A percentile compares a stretch with the other conserved stretches of the same genome.
These are phyloP conservation scores for Torrubiella hemipterigena DNA, from an alignment of 2,329 filamentous ascomycete genomes.

Conservation along the genomic window DNA sequence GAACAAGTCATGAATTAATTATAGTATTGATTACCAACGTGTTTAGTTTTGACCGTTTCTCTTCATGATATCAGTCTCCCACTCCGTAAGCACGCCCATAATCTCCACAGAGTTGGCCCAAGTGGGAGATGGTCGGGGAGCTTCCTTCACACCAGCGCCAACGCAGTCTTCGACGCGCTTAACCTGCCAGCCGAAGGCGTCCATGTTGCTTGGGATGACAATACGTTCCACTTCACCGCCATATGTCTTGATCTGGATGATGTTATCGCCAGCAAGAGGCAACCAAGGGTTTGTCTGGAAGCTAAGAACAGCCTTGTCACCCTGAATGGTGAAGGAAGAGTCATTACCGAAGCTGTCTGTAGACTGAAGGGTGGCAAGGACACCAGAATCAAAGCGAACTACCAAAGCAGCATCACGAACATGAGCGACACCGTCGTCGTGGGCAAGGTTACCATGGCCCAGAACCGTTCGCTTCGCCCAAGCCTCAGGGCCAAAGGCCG, in stretches of 20 bases:
- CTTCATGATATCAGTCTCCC: slow-evolving; percentile 10
- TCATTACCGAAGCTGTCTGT: slow-evolving; percentile 15
- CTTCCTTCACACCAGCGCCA: slow-evolving; percentile 9
- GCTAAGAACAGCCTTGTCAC: slow-evolving; percentile 11
- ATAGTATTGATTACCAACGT: neutral
- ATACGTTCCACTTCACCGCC: slow-evolving; percentile 9
- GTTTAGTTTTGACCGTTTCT: slow-evolving; percentile 3
- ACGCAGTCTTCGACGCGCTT: slow-evolving; percentile 13
- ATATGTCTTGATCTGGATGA: slow-evolving; percentile 13
- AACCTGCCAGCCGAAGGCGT: slow-evolving; percentile 14
- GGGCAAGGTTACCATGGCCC: slow-evolving; percentile 12
- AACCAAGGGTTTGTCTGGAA: slow-evolving; percentile 17
- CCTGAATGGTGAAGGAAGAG: slow-evolving; percentile 12
- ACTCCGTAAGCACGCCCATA: slow-evolving; percentile 14
- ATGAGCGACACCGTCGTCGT: slow-evolving; percentile 9
- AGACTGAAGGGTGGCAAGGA: slow-evolving; percentile 14
- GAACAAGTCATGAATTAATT: too few relatives aligned
- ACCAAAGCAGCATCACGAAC: slow-evolving; percentile 12
- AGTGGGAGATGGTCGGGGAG: slow-evolving; percentile 12
- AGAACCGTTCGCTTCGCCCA: slow-evolving; percentile 10
- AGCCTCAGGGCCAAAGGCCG: slow-evolving; percentile 10
- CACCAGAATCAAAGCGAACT: slow-evolving; percentile 12
- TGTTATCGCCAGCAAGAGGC: slow-evolving; percentile 12
- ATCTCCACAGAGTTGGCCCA: slow-evolving; percentile 14
- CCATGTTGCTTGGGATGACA: slow-evolving; percentile 9